Percentiles rank a stretch among this genome's conserved stretches.
phyloP scores from a whole-genome alignment of 768 basidiomycete species.

The Agaricus bisporus region DNA sequence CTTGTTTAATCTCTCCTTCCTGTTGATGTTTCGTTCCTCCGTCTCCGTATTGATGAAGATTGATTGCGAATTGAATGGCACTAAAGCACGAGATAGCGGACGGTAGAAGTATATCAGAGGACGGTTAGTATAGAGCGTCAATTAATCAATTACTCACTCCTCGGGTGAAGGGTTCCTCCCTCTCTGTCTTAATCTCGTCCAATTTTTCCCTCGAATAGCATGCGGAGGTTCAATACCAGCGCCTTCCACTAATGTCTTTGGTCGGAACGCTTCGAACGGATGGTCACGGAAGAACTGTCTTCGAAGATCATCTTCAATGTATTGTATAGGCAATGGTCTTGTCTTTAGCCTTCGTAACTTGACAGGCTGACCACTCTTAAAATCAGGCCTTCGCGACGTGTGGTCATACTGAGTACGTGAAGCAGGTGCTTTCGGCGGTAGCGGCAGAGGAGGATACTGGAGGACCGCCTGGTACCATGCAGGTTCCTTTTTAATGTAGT shows the following conservation, averaged over 20 bases:
- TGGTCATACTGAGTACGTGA: slow-evolving; percentile 50
- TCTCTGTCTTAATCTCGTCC: slow-evolving; percentile 78
- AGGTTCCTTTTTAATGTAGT: slow-evolving; percentile 59
- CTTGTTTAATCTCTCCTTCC: no score
- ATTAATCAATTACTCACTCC: slow-evolving; percentile 54
- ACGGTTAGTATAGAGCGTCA: slow-evolving; percentile 8
- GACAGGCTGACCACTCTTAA: slow-evolving; percentile 14
- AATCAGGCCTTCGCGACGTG: slow-evolving; percentile 15
- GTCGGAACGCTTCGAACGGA: slow-evolving; percentile 91
- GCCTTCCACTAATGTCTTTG: slow-evolving; percentile 70
- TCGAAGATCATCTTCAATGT: slow-evolving; percentile 81
- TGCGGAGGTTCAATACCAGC: slow-evolving; percentile 50
- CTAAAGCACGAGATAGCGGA: slow-evolving; percentile 34
- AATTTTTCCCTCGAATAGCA: slow-evolving; percentile 50
- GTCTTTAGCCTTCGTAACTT: slow-evolving; percentile 20
- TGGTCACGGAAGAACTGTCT: slow-evolving; percentile 93
- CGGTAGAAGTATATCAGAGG: neutral
- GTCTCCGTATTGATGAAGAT: slow-evolving; percentile 63
- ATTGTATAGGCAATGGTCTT: slow-evolving; percentile 50
- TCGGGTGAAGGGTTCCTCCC: slow-evolving; percentile 81
- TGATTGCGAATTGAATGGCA: slow-evolving; percentile 72
- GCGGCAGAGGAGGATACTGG: slow-evolving; percentile 80
- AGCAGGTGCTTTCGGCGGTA: slow-evolving; percentile 72
- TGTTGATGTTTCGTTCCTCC: slow-evolving; percentile 25
- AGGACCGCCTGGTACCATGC: slow-evolving; percentile 83